Evolutionary conservation across 495 filamentous ascomycete genomes (phyloP).

Genomic region (Symbiotaphrina buchneri): DNA sequence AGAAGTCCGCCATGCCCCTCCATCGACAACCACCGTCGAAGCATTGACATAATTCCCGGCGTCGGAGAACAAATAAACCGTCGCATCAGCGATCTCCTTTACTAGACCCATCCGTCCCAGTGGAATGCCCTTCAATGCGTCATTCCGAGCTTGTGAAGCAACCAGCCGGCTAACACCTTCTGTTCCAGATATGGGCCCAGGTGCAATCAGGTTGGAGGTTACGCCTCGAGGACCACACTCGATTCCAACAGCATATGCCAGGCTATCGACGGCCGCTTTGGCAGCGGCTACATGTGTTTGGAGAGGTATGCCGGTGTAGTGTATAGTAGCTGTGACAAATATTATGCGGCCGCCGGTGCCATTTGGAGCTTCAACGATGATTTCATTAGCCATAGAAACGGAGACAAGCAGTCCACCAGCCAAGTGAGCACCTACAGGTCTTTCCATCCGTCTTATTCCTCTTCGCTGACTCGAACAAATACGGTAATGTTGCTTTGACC

Average conservation of each 20-base stretch:
- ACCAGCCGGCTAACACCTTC: conserved; percentile 27
- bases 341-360: conserved; percentile 69
- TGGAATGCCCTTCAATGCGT: conserved; percentile 25
- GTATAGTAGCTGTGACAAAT: conserved; percentile 72
- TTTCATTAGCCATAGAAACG: too few species aligned
- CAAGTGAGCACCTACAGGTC: conserved; percentile 14
- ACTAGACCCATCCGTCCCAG: conserved; percentile 56
- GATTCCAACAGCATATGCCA: conserved; percentile 50
- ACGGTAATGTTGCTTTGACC: conserved; percentile 67
- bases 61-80: conserved; percentile 66
- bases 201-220: conserved; percentile 73
- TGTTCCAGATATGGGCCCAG: conserved; percentile 49
- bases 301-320: conserved; percentile 65
- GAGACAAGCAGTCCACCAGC: too few species aligned
- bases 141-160: conserved; percentile 13
- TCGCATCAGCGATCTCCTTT: conserved; percentile 81
- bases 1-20: conserved; percentile 41
- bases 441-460: conserved; percentile 30
- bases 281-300: conserved; percentile 75
- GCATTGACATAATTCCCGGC: conserved; percentile 71
- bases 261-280: conserved; percentile 75
- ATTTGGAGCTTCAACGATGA: too few species aligned
- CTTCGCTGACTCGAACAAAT: conserved; percentile 49
- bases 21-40: conserved; percentile 53
- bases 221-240: conserved; percentile 77